phyloP scores from a whole-genome alignment of 179 eudicot genomes.

The Nepenthes alata region DNA sequence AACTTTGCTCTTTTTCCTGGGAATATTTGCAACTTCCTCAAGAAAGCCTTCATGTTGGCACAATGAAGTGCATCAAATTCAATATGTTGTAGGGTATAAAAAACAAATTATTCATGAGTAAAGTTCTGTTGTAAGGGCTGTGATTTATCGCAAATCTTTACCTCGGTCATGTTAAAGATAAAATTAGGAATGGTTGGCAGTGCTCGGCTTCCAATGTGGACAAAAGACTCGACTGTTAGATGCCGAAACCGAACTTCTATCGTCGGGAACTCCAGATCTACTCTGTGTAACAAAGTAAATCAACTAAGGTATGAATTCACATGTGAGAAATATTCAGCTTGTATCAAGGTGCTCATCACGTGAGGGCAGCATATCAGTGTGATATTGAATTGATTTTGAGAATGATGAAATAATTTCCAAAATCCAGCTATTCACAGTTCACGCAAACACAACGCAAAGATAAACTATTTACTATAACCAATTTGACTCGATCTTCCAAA shows the following conservation, averaged over 20 bases:
- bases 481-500: too few species aligned
- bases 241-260: conserved; percentile 79
- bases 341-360: too few species aligned
- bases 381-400: too few species aligned
- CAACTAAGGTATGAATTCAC: not conserved
- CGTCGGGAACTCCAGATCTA: conserved; percentile 65
- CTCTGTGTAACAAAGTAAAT: conserved; percentile 38
- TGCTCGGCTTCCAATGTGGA: conserved; percentile 82
- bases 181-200: conserved; percentile 86
- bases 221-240: conserved; percentile 61
- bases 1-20: conserved; percentile 53
- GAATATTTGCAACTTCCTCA: conserved; percentile 55
- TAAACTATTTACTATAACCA: too few species aligned
- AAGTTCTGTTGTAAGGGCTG: not conserved
- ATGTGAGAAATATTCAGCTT: not conserved
- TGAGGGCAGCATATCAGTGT: too few species aligned
- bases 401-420: not conserved
- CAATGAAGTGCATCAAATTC: conserved; percentile 5
- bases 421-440: not conserved
- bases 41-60: conserved; percentile 37
- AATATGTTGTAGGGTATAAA: not conserved
- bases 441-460: too few species aligned
- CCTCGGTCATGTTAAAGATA: conserved; percentile 83
- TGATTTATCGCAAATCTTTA: conserved; percentile 9
- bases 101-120: not conserved